These are phyloP conservation scores for Mariannaea elegans DNA, from an alignment of 2,329 filamentous ascomycete genomes.

Conservation along the genomic window DNA sequence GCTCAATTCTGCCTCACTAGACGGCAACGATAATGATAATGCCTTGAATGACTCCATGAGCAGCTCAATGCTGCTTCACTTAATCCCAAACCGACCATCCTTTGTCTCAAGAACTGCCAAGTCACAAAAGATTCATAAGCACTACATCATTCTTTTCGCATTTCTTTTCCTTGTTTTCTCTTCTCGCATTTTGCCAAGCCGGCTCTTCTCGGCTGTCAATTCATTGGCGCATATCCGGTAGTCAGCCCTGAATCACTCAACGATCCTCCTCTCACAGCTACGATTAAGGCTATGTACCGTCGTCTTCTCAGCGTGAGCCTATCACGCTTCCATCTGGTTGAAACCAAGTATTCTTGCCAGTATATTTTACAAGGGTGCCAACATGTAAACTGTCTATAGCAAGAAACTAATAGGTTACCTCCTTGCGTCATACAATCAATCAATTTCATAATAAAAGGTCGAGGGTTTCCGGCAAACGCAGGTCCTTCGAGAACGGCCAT, in stretches of 20 bases:
- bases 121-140: constrained; percentile 1
- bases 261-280: background rate
- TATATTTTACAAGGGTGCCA: constrained; percentile 27
- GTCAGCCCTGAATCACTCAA: background rate
- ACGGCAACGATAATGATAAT: constrained; percentile 40
- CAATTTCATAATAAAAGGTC: constrained; percentile 20
- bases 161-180: background rate
- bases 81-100: background rate
- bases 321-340: background rate
- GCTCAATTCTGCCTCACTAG: constrained; percentile 25
- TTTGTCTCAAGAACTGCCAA: constrained; percentile 8
- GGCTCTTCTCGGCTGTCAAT: constrained; percentile 1
- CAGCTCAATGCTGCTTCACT: background rate
- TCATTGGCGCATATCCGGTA: background rate
- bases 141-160: background rate
- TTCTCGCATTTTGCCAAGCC: constrained; percentile 19
- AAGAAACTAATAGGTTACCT: constrained; percentile 20
- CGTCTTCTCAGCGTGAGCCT: background rate
- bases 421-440: constrained; percentile 18
- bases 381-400: constrained; percentile 30
- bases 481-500: background rate
- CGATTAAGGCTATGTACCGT: too few relatives aligned
- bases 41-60: constrained; percentile 32
- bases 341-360: constrained; percentile 19
- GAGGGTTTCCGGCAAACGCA: background rate